Conservation (phyloP, 1,284 basidiomycete genomes). For the Moniliophthora roreri region DNA sequence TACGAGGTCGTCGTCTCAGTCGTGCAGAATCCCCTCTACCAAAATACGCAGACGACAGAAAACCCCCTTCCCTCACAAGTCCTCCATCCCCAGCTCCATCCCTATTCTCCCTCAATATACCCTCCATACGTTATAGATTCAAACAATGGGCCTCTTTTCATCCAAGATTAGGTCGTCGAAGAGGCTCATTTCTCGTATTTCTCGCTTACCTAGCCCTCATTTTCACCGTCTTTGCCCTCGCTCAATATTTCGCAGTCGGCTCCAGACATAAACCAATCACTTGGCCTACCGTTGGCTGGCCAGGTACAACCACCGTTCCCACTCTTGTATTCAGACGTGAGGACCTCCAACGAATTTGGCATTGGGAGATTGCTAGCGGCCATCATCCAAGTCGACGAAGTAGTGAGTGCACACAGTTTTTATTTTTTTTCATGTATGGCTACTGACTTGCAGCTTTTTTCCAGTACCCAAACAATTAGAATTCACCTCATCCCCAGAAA, state of each 20-base stretch:
- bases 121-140: slow-evolving; percentile 7
- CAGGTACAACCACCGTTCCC: slow-evolving; percentile 8
- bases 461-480: slow-evolving; percentile 75
- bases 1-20: slow-evolving; percentile 10
- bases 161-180: slow-evolving; percentile 12
- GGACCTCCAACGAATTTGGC: slow-evolving; percentile 17
- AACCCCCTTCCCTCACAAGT: slow-evolving; percentile 5
- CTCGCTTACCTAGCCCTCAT: slow-evolving; percentile 12
- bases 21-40: slow-evolving; percentile 10
- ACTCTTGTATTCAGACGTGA: slow-evolving; percentile 18
- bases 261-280: slow-evolving; percentile 14
- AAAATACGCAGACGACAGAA: slow-evolving; percentile 15
- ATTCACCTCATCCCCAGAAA: slow-evolving; percentile 56
- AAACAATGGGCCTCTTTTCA: slow-evolving; percentile 7
- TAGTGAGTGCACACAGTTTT: slow-evolving; percentile 7
- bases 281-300: slow-evolving; percentile 12
- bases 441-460: slow-evolving; percentile 13
- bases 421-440: background rate
- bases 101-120: slow-evolving; percentile 10
- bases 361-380: slow-evolving; percentile 19
- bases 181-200: slow-evolving; percentile 15
- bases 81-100: background rate
- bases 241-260: slow-evolving; percentile 13
- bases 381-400: slow-evolving; percentile 13
- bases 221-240: slow-evolving; percentile 15